Evolutionary conservation across 2,329 filamentous ascomycete species (phyloP).

Genomic region (Trichoderma sp.): DNA sequence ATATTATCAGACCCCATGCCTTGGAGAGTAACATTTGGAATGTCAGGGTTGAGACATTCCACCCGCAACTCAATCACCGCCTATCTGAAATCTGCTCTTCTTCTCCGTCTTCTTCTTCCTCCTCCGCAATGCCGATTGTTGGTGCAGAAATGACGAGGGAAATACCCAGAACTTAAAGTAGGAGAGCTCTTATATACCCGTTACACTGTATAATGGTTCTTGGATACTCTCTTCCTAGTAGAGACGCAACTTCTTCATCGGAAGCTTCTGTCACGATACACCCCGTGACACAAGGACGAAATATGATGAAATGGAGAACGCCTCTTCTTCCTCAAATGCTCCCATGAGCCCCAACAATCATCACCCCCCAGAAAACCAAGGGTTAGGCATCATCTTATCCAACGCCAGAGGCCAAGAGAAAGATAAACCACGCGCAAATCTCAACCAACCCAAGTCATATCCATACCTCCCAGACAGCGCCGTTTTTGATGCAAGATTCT

Average conservation of each 20-base stretch:
- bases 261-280: background rate
- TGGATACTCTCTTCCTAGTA: no score
- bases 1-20: background rate
- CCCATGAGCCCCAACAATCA: background rate
- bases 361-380: background rate
- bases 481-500: constrained; percentile 35
- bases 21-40: background rate
- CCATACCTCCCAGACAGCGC: background rate
- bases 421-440: background rate
- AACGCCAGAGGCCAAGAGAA: background rate
- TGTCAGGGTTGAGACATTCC: background rate
- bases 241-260: background rate
- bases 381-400: background rate
- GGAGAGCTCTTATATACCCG: background rate
- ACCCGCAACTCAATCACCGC: background rate
- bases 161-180: background rate
- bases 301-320: background rate
- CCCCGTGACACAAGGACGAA: background rate
- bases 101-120: background rate
- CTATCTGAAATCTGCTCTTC: background rate
- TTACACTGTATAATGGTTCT: background rate
- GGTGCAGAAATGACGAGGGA: background rate
- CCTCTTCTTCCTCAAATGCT: background rate
- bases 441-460: background rate
- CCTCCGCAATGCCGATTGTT: background rate